These are phyloP conservation scores for Striga hermonthica DNA, from an alignment of 305 asterid species.

Conservation along the genomic window DNA sequence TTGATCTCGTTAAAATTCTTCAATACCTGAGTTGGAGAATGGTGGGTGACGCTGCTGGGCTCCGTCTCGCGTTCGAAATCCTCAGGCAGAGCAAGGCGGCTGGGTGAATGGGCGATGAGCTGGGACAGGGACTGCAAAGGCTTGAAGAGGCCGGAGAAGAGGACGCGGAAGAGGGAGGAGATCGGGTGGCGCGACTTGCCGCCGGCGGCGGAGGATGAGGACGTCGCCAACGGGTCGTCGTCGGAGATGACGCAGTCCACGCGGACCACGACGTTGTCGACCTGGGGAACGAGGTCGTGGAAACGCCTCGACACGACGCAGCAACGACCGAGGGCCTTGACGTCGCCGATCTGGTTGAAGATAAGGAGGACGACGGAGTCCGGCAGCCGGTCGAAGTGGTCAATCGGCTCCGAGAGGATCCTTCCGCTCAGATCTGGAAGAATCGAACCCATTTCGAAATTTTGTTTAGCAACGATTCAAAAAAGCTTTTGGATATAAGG, in stretches of 20 bases:
- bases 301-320: slow-evolving; percentile 57
- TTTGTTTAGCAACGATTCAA: too few relatives aligned
- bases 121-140: slow-evolving; percentile 39
- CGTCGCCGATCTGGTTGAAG: slow-evolving; percentile 66
- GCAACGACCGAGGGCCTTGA: slow-evolving; percentile 62
- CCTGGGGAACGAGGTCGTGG: slow-evolving; percentile 51
- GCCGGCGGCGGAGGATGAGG: slow-evolving; percentile 28
- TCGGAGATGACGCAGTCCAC: slow-evolving; percentile 74
- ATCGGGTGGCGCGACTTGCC: slow-evolving; percentile 45
- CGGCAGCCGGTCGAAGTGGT: slow-evolving; percentile 54
- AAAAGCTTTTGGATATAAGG: too few relatives aligned
- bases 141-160: slow-evolving; percentile 41
- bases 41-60: slow-evolving; percentile 49
- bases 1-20: slow-evolving; percentile 58
- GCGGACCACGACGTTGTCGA: slow-evolving; percentile 59
- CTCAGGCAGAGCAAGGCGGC: slow-evolving; percentile 24
- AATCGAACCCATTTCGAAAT: slow-evolving; percentile 38
- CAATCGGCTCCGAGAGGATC: slow-evolving; percentile 46
- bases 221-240: slow-evolving; percentile 37
- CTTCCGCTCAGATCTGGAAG: slow-evolving; percentile 42
- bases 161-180: slow-evolving; percentile 43
- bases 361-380: slow-evolving; percentile 55
- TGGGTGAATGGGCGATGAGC: slow-evolving; percentile 32
- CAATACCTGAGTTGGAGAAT: slow-evolving; percentile 62
- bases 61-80: slow-evolving; percentile 37